Evolutionary conservation across 805 yeast species (phyloP).

Genomic region (Kodamaea neixiangensis): DNA sequence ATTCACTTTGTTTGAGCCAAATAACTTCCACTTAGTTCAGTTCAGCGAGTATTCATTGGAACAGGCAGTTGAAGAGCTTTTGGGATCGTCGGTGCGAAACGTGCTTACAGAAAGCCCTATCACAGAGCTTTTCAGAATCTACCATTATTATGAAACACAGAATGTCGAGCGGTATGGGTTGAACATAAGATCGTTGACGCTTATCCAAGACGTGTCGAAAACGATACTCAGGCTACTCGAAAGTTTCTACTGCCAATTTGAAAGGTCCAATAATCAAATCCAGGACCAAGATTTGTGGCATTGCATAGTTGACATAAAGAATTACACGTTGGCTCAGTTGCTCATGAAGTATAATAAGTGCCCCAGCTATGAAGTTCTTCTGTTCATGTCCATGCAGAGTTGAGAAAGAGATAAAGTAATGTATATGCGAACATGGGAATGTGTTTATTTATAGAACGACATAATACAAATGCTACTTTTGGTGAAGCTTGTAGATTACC

Average conservation of each 20-base stretch:
- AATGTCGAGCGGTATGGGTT: slow-evolving; percentile 10
- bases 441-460: slow-evolving; percentile 3
- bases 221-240: slow-evolving; percentile 9
- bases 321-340: slow-evolving; percentile 15
- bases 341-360: slow-evolving; percentile 15
- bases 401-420: background rate
- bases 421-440: background rate
- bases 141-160: slow-evolving; percentile 11
- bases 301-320: slow-evolving; percentile 14
- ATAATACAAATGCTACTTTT: slow-evolving; percentile 1
- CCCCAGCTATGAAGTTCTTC: slow-evolving; percentile 10
- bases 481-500: background rate
- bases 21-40: background rate
- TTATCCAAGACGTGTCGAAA: slow-evolving; percentile 13
- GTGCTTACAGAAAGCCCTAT: slow-evolving; percentile 1
- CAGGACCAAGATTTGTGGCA: slow-evolving; percentile 15
- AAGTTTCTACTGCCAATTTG: slow-evolving; percentile 8
- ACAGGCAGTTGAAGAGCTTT: slow-evolving; percentile 3
- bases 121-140: slow-evolving; percentile 7
- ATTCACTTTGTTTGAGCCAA: slow-evolving; percentile 10
- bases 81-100: background rate
- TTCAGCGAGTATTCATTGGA: slow-evolving; percentile 9
- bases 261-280: background rate
- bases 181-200: slow-evolving; percentile 4
- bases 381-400: slow-evolving; percentile 3